Base-by-base conservation (phyloP, 2,329 filamentous ascomycete species). In the Hymenoscyphus infarciens region DNA sequence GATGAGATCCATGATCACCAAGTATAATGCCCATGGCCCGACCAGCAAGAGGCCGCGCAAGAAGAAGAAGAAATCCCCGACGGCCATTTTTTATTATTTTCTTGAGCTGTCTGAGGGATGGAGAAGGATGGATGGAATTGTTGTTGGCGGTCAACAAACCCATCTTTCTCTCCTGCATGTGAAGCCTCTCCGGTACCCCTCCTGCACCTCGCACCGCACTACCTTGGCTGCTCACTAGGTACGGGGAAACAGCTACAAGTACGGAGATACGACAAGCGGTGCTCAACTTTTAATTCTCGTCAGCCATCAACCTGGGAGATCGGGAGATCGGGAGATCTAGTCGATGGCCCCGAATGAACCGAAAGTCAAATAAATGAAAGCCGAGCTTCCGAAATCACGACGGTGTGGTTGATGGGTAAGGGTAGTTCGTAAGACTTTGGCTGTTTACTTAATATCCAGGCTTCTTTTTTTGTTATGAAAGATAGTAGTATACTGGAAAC, bases 1-100 rank as follows among this genome's bases (percentile, higher is more conserved):
- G 59, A 78, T 69, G 25, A 83, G 57, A 71, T 87, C 83, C 68
- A 82, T 80, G 45, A 80, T 63, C 63, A 81, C 74, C 38, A 87
- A 77, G 68, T 80, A 80, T 8, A 79, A 35, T n/a, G 82, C 72
- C 82, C 84, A 87, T 33, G 83, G 83, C 13, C 76, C 61, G 35
- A 79, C 66, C 60, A 83, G 71, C 55, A 77, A 62, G 16, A 78
- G 53, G 64, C 79, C 81, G 56, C 82, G 78, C 57, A 81, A 56
- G 66, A 76, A 73, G 54, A 71, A 75, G 60, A 75, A 69, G 63
- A 75, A 6, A 35, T 59, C 63, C 58, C 53, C 62, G 60, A 54
- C 31, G 15, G 42, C 42, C 42, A 49, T 49, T 10, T 49, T 49
- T 22, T 11, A 22, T 19, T 49, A 22, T 22, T 3, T 19, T 49